Evolutionary conservation across 805 yeast species (phyloP), one percentile per base, ranked within the genome.

Genomic region (Myxozyma udenii): DNA sequence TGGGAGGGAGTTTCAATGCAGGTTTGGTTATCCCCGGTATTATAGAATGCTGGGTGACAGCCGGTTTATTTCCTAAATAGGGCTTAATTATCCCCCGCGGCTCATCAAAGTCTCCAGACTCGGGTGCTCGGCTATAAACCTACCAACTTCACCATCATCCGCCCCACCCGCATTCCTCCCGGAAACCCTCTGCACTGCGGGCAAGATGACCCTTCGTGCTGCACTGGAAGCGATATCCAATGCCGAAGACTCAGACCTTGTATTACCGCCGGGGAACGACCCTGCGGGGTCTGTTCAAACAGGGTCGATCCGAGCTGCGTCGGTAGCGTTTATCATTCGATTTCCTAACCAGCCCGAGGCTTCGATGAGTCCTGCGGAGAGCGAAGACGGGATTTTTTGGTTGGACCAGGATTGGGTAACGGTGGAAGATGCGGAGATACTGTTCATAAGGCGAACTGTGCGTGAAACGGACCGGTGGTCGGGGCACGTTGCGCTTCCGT

Each of bases 401-500:
- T 9, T 14, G 14, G 9, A 9, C 9, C 9, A 9, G 14, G 14
- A 14, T 28, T 23, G 25, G 18, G 41, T 18, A 11, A 35, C 14
- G 12, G 5, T 39, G 14, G 56, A 48, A 7, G 53, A 48, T n/a
- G 58, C 66, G 4, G 71, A 71, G 44, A 50, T 71, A 2, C 64
- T 71, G 35, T 60, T 71, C 41, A 71, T 71, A 46, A 70, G 68
- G 44, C 64, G 74, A 6, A 62, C 73, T 2, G 53, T 59, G 2
- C 58, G 70, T n/a, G 58, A 53, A 9, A 56, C 67, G 1, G 74
- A 71, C 46, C 57, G 71, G 16, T 71, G 74, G 74, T 69, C 73
- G 5, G 71, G 71, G 14, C 74, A 71, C 51, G 63, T 71, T 39
- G 74, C 74, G 1, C 46, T 71, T 1, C 74, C 74, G 53, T 56